Evolutionary conservation across 148 eudicot genomes (phyloP).

Genomic region (Beta vulgaris): DNA sequence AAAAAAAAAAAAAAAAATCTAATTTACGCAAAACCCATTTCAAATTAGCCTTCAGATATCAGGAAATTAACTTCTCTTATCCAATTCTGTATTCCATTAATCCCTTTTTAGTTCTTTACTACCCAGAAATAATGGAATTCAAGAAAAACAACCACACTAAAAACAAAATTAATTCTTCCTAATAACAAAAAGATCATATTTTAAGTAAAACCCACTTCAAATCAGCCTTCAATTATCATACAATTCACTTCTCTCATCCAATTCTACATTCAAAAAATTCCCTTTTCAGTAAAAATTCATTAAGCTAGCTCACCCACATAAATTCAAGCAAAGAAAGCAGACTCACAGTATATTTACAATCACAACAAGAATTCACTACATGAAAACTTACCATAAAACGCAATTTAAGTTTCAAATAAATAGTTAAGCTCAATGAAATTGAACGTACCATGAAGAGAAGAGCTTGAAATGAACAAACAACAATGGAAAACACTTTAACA

Average conservation of each 20-base stretch:
- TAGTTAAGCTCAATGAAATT: not conserved
- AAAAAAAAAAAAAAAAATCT: not conserved
- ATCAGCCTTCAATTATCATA: not conserved
- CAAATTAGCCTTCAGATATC: not conserved
- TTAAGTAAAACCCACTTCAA: not conserved
- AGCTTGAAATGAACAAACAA: not conserved
- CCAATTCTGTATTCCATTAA: not conserved
- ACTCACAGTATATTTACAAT: not conserved
- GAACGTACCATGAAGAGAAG: not conserved
- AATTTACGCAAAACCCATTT: not conserved
- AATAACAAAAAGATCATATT: not conserved
- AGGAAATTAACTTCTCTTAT: not conserved
- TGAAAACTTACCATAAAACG: not conserved
- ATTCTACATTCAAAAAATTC: not conserved
- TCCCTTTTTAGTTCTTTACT: not conserved
- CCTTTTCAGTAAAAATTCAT: not conserved
- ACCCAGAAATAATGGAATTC: not conserved
- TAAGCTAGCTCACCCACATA: not conserved
- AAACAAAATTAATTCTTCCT: not conserved
- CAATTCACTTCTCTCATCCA: not conserved
- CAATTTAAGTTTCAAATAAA: not conserved
- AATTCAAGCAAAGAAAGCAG: not conserved
- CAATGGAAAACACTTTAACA: no score
- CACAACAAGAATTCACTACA: not conserved
- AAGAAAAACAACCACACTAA: not conserved